phyloP scores from a whole-genome alignment of 2,329 filamentous ascomycete species.

The Pseudocercospora crystallina region DNA sequence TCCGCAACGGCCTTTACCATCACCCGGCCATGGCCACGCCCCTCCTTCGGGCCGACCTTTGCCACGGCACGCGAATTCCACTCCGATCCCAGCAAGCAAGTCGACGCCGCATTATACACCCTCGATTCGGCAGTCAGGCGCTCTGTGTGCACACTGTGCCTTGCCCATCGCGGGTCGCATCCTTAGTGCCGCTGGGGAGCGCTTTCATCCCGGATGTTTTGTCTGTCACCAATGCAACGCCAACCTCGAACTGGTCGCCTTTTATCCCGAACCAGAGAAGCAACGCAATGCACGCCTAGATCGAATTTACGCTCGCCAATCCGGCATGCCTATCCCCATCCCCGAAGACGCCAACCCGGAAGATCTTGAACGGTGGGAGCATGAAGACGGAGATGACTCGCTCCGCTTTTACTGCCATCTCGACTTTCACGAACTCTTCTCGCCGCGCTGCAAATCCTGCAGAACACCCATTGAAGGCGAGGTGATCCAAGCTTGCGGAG shows the following conservation, averaged over 20 bases:
- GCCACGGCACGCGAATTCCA: conserved; percentile 33
- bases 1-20: not conserved
- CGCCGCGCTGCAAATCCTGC: conserved; percentile 91
- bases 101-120: conserved; percentile 48
- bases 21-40: conserved; percentile 47
- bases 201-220: conserved; percentile 94
- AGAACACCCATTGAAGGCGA: conserved; percentile 95
- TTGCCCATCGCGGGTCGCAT: conserved; percentile 87
- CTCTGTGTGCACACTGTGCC: conserved; percentile 80
- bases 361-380: conserved; percentile 29
- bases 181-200: conserved; percentile 74
- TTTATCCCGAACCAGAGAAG: conserved; percentile 83
- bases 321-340: conserved; percentile 49
- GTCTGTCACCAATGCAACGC: conserved; percentile 84
- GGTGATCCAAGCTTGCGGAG: conserved; percentile 86
- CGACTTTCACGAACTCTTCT: conserved; percentile 96
- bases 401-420: conserved; percentile 93
- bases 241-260: conserved; percentile 88
- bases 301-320: conserved; percentile 66
- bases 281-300: conserved; percentile 70
- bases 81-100: conserved; percentile 31
- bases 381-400: conserved; percentile 65
- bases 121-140: conserved; percentile 56
- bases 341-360: conserved; percentile 65
- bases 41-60: conserved; percentile 36